phyloP scores from a whole-genome alignment of 2,329 filamentous ascomycete genomes.

The Metarhizium brunneum region DNA sequence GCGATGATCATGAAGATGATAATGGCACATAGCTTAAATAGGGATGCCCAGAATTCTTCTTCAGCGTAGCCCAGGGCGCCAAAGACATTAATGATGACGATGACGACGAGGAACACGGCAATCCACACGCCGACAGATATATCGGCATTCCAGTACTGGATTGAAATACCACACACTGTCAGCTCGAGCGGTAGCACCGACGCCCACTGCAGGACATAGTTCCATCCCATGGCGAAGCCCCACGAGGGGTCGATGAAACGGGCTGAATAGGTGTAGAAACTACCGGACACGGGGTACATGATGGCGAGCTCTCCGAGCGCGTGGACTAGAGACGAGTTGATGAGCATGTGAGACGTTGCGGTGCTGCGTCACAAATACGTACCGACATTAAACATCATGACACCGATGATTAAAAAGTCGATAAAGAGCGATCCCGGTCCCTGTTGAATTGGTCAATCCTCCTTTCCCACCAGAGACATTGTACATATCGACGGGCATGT shows the following conservation, averaged over 20 bases:
- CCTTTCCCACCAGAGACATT: slow-evolving; percentile 23
- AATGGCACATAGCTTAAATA: slow-evolving; percentile 44
- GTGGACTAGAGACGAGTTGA: slow-evolving; percentile 28
- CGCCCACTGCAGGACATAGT: slow-evolving; percentile 39
- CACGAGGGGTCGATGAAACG: slow-evolving; percentile 52
- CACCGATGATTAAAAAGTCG: slow-evolving; percentile 7
- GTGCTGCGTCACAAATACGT: slow-evolving; percentile 11
- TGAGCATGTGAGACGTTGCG: too few relatives aligned
- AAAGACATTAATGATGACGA: slow-evolving; percentile 40
- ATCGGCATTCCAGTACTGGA: slow-evolving; percentile 39
- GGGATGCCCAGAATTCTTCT: slow-evolving; percentile 44
- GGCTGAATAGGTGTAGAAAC: slow-evolving; percentile 49
- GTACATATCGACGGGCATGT: slow-evolving; percentile 38
- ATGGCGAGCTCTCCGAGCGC: slow-evolving; percentile 50
- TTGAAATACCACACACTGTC: slow-evolving; percentile 39
- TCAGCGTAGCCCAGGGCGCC: slow-evolving; percentile 39
- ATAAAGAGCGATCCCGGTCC: slow-evolving; percentile 6
- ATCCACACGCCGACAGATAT: slow-evolving; percentile 39
- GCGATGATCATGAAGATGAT: slow-evolving; percentile 54
- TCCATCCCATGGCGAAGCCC: slow-evolving; percentile 44
- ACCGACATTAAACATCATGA: slow-evolving; percentile 10
- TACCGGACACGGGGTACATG: slow-evolving; percentile 48
- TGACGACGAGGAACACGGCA: slow-evolving; percentile 36
- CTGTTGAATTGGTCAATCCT: neutral
- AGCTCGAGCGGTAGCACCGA: slow-evolving; percentile 37